Conservation (phyloP, 2,329 filamentous ascomycete genomes). For the Chrysosporium queenslandicum region DNA sequence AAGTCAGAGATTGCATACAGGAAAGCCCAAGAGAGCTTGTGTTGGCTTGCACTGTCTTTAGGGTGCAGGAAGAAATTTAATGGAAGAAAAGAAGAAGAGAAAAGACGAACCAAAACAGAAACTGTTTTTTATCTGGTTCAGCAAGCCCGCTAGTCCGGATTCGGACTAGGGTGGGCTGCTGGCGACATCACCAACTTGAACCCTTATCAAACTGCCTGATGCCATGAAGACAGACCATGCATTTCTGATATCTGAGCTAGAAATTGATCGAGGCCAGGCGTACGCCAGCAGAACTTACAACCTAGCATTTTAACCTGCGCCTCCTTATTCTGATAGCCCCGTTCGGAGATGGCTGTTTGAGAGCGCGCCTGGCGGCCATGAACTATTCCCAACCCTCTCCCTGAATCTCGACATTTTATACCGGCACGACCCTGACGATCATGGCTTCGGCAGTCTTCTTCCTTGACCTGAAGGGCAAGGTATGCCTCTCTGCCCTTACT, state of each 20-base stretch:
- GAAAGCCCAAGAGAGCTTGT: constrained; percentile 31
- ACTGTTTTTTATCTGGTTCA: constrained; percentile 19
- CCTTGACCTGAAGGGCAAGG: constrained; percentile 99
- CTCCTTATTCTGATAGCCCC: background rate
- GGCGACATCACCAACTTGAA: constrained; percentile 2
- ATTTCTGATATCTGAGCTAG: background rate
- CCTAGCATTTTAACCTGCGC: background rate
- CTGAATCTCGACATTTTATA: constrained; percentile 11
- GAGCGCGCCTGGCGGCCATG: constrained; percentile 4
- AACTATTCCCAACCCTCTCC: background rate
- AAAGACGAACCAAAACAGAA: constrained; percentile 19
- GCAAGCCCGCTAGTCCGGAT: constrained; percentile 14
- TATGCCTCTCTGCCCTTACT: constrained; percentile 38
- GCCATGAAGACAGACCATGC: background rate
- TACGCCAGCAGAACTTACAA: background rate
- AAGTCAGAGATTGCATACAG: constrained; percentile 49
- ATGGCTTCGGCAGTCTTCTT: constrained; percentile 99
- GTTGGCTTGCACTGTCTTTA: constrained; percentile 81
- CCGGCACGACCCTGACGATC: constrained; percentile 22
- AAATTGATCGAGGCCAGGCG: background rate
- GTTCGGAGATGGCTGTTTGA: constrained; percentile 1
- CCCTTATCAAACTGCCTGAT: background rate
- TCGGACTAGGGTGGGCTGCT: constrained; percentile 7
- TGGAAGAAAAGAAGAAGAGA: constrained; percentile 33
- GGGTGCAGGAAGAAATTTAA: constrained; percentile 50